Conservation (phyloP, 73 alveolate species). For the Loxodes magnus region DNA sequence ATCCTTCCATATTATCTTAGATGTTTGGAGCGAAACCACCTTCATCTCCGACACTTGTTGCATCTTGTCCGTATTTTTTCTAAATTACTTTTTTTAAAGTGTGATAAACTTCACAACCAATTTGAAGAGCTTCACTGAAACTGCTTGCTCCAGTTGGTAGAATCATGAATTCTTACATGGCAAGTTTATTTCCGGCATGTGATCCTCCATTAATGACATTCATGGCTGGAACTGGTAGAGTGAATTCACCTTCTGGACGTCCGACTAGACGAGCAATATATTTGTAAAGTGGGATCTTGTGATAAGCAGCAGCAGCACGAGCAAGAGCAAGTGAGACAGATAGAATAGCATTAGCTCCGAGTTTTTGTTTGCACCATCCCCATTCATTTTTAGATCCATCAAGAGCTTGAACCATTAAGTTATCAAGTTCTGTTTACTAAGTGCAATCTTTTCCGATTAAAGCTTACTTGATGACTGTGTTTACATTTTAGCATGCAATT, state of each 20-base stretch:
- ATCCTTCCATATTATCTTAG: constrained; percentile 81
- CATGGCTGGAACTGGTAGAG: constrained; percentile 93
- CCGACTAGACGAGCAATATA: constrained; percentile 68
- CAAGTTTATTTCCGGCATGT: constrained; percentile 90
- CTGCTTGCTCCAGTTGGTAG: constrained; percentile 80
- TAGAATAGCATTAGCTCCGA: constrained; percentile 88
- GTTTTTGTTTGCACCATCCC: constrained; percentile 86
- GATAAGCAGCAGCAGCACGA: constrained; percentile 86
- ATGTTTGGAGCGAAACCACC: constrained; percentile 96
- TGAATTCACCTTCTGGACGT: constrained; percentile 64
- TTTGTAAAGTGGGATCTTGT: constrained; percentile 70
- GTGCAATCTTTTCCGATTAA: constrained; percentile 58
- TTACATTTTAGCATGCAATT: constrained; percentile 84
- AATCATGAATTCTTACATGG: constrained; percentile 86
- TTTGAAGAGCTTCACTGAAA: constrained; percentile 74
- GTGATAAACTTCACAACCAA: constrained; percentile 80
- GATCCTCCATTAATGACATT: constrained; percentile 96
- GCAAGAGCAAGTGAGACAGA: constrained; percentile 91
- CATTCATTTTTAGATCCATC: constrained; percentile 91
- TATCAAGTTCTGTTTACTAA: constrained; percentile 65
- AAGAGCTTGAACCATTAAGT: constrained; percentile 72
- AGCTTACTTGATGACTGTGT: constrained; percentile 55
- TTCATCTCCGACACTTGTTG: constrained; percentile 96
- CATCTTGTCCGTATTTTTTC: constrained; percentile 88
- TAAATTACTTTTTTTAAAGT: constrained; percentile 69